Percentiles rank a stretch among this genome's conserved stretches.
phyloP scores from a whole-genome alignment of 2,329 filamentous ascomycete genomes.

The Graphium sp. region DNA sequence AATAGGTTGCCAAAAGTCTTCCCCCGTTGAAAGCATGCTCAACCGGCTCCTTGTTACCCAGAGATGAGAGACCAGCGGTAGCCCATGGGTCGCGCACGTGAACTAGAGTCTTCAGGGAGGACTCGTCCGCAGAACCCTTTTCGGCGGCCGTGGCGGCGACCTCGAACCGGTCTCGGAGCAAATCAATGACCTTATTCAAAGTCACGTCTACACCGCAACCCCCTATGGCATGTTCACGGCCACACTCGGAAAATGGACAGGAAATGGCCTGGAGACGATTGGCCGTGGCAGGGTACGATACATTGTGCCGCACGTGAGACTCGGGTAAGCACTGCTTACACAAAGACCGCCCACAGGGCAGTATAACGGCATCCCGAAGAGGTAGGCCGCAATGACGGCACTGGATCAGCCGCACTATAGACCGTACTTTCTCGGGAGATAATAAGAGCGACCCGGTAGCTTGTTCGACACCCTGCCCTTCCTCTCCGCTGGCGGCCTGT shows the following conservation, averaged over 20 bases:
- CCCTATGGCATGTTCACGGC: conserved; percentile 53
- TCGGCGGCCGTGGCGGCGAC: too few relatives aligned
- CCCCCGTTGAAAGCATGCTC: too few relatives aligned
- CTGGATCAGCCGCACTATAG: conserved; percentile 53
- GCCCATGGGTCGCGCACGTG: conserved; percentile 1
- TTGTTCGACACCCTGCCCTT: too few relatives aligned
- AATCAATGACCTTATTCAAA: conserved; percentile 51
- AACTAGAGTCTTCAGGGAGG: too few relatives aligned
- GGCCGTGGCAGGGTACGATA: conserved; percentile 59
- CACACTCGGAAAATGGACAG: conserved; percentile 56
- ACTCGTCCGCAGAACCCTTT: too few relatives aligned
- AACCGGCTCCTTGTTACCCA: conserved; percentile 1
- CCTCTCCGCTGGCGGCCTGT: too few relatives aligned
- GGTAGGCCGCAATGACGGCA: conserved; percentile 59
- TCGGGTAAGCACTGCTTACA: conserved; percentile 62
- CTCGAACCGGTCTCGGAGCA: conserved; percentile 37
- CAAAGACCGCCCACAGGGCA: conserved; percentile 68
- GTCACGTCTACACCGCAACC: conserved; percentile 69
- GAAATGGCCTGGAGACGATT: conserved; percentile 51
- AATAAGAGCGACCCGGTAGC: too few relatives aligned
- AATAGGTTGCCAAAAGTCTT: too few relatives aligned
- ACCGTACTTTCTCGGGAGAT: too few relatives aligned
- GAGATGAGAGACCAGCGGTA: neutral
- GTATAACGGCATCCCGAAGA: conserved; percentile 49
- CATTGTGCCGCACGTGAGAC: conserved; percentile 45